A percentile compares a stretch with the other conserved stretches of the same genome.
These are phyloP conservation scores for Capronia epimyces DNA, from an alignment of 2,329 filamentous ascomycete genomes.

Conservation along the genomic window DNA sequence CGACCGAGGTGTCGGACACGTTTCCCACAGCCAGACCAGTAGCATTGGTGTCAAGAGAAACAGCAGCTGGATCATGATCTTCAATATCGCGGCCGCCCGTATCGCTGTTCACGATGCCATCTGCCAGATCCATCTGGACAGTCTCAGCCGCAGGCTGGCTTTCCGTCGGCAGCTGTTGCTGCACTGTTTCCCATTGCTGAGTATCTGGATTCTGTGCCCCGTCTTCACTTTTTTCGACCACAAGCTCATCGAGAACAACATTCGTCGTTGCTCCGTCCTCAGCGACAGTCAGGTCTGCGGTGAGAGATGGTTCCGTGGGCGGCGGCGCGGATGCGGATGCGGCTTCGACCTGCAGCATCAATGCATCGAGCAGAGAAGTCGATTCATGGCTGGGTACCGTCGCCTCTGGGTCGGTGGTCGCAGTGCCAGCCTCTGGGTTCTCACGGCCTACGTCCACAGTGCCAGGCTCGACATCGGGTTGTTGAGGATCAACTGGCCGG, in stretches of 20 bases:
- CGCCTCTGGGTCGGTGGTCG: background rate
- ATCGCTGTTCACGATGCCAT: background rate
- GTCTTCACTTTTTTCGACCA: background rate
- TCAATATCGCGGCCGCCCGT: background rate
- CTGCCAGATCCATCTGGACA: conserved; percentile 2
- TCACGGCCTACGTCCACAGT: background rate
- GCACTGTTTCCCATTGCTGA: background rate
- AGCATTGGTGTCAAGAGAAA: conserved; percentile 4
- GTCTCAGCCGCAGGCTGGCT: background rate
- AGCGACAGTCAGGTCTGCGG: background rate
- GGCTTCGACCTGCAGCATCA: conserved; percentile 28
- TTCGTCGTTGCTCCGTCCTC: background rate
- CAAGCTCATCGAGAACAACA: background rate
- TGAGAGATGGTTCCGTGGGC: background rate
- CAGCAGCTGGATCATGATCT: background rate
- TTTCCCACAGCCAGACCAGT: conserved; percentile 2
- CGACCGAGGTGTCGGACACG: background rate
- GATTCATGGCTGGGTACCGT: background rate
- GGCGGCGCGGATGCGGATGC: conserved; percentile 14
- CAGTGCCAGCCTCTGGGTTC: background rate
- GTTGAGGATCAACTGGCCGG: background rate
- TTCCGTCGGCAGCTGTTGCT: background rate
- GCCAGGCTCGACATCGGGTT: background rate
- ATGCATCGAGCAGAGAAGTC: conserved; percentile 24
- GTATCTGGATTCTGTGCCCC: background rate